These are phyloP conservation scores for Eremochloa ophiuroides DNA, from an alignment of 176 grass and related monocot genomes.

Conservation along the genomic window DNA sequence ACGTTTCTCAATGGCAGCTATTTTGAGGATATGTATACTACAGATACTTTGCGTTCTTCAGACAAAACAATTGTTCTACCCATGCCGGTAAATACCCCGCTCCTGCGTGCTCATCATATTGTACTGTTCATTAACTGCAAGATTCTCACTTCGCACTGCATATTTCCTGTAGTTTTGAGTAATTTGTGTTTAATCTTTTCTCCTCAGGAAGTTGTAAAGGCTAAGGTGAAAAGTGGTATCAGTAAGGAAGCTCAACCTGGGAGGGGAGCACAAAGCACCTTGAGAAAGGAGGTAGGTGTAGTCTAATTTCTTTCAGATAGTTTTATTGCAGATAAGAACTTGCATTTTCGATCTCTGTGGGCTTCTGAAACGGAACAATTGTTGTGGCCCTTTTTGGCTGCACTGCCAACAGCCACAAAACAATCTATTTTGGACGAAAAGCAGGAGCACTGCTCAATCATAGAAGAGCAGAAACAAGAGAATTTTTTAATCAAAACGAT, in stretches of 20 bases:
- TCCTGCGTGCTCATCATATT: neutral
- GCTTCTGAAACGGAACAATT: neutral
- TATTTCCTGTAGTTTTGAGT: conserved; percentile 5
- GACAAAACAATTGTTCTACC: conserved; percentile 34
- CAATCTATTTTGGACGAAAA: neutral
- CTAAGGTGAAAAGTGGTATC: conserved; percentile 29
- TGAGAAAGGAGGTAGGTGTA: conserved; percentile 79
- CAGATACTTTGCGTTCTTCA: conserved; percentile 37
- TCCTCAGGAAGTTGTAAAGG: conserved; percentile 49
- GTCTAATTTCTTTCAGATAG: neutral
- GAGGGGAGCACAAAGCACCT: conserved; percentile 49
- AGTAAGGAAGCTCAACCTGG: conserved; percentile 34
- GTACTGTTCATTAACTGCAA: neutral
- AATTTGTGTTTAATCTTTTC: conserved; percentile 32
- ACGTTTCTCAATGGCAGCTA: conserved; percentile 50
- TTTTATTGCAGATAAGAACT: neutral
- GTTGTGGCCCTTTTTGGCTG: neutral
- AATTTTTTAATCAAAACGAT: neutral
- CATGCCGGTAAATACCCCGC: conserved; percentile 32
- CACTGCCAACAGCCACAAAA: neutral
- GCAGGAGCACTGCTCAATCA: neutral
- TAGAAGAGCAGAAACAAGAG: neutral
- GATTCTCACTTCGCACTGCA: neutral
- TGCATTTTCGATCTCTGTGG: neutral
- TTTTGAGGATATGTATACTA: conserved; percentile 40